Base-by-base conservation (phyloP, 495 filamentous ascomycete species). In the Hyaloscypha hepaticicola region DNA sequence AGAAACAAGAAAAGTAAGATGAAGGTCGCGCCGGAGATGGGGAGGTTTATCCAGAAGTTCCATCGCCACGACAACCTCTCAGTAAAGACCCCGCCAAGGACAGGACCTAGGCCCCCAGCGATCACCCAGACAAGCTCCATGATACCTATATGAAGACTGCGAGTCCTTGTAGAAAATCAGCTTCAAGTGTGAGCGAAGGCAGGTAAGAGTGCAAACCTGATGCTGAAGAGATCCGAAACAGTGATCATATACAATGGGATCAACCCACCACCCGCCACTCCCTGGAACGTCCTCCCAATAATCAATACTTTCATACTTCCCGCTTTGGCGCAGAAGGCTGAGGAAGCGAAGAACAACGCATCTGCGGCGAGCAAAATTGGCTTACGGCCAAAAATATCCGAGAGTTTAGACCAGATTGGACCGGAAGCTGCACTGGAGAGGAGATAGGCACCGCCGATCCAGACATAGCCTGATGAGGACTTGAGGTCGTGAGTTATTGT, bases 331-430 rank as follows among this genome's bases (percentile, higher is more conserved):
- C 88, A 88, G 26, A 93, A 79, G 58, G 93, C 77, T 66, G 87
- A 89, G 21, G 83, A 88, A 27, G 71, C 70, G 63, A 76, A 68
- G 60, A 93, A 83, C 76, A 93, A 88, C 33, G 85, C 70, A 24
- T 85, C 72, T 29, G 89, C 87, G 14, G 83, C 60, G n/a, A 95
- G 75, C 45, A 93, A 77, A 45, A 90, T 85, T 3, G 81, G 83
- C 70, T 93, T 95, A 31, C 91, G 83, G 8, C 91, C 91, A 79
- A 84, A 93, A 61, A 95, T 92, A 69, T 93, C 91, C 31, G 74
- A 77, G 34, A 78, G 72, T 68, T 79, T 80, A 31, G 76, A 75
- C 76, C 78, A 81, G 50, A 77, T 75, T 5, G 78, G 78, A 5
- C 73, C 63, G 48, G 76, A 72, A 38, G 77, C 77, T 48, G 77